These are phyloP conservation scores for Medakamo hakoo DNA, from an alignment of 139 green algal species.

Conservation along the genomic window DNA sequence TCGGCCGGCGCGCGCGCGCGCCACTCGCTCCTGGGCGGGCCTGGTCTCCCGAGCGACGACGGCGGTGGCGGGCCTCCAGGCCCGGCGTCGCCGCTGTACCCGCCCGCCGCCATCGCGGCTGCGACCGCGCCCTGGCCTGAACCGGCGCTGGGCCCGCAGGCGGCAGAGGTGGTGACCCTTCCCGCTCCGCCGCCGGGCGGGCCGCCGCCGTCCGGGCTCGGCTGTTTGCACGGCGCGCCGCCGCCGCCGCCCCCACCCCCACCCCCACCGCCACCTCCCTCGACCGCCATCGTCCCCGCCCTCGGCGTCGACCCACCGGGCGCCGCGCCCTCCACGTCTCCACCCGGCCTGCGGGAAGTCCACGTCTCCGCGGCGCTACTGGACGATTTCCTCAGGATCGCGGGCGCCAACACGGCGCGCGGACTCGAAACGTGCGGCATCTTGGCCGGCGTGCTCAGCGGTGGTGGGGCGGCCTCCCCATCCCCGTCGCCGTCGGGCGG, in stretches of 20 bases:
- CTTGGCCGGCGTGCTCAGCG: constrained; percentile 54
- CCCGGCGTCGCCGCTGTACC: neutral
- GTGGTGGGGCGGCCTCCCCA: too few species aligned
- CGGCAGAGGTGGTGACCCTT: constrained; percentile 26
- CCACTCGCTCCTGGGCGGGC: too few species aligned
- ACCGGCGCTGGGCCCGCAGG: constrained; percentile 45
- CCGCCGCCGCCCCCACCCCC: neutral
- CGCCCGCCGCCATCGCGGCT: neutral
- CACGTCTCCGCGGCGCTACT: constrained; percentile 68
- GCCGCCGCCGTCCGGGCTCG: constrained; percentile 8
- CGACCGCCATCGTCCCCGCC: neutral
- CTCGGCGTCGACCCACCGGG: neutral
- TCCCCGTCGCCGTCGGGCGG: too few species aligned
- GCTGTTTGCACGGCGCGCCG: constrained; percentile 6
- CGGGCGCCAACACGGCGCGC: constrained; percentile 35
- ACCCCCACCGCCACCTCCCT: too few species aligned
- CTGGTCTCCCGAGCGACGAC: too few species aligned
- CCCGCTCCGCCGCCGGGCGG: constrained; percentile 2
- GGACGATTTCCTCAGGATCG: constrained; percentile 71
- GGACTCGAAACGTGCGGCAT: constrained; percentile 81
- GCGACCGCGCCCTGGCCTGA: neutral
- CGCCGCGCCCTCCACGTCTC: neutral
- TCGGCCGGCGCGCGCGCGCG: too few species aligned
- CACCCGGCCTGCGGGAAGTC: constrained; percentile 41
- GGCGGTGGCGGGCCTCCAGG: neutral